These are phyloP conservation scores for Albatrellus ellisii DNA, from an alignment of 768 basidiomycete species.

Conservation along the genomic window DNA sequence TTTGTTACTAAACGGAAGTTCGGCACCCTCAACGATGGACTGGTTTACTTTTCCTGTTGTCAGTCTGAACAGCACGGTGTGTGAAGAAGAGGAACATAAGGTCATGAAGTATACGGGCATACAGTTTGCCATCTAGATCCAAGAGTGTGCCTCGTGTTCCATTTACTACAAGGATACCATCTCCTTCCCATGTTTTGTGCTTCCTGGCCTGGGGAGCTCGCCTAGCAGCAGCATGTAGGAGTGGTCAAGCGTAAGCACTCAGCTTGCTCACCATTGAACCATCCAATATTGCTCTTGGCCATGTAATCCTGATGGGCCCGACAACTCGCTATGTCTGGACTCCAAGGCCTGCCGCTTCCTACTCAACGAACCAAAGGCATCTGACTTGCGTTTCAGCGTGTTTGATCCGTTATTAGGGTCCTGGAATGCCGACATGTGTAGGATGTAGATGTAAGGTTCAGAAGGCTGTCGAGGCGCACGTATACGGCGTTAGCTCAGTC, in stretches of 20 bases:
- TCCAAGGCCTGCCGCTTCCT: constrained; percentile 16
- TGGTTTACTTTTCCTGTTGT: constrained; percentile 32
- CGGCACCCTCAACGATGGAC: constrained; percentile 24
- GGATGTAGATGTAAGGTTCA: not conserved
- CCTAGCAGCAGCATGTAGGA: constrained; percentile 28
- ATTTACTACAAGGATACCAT: constrained; percentile 47
- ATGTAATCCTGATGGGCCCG: constrained; percentile 3
- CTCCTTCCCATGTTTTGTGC: constrained; percentile 87
- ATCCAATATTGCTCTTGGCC: constrained; percentile 46
- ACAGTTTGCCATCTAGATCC: constrained; percentile 56
- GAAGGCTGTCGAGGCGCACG: not conserved
- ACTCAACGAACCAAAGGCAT: constrained; percentile 10
- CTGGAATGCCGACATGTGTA: constrained; percentile 10
- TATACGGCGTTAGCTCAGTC: not conserved
- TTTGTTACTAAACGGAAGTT: constrained; percentile 34
- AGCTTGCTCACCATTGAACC: constrained; percentile 51
- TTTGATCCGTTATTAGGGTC: constrained; percentile 1
- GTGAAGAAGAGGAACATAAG: not conserved
- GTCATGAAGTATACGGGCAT: constrained; percentile 15
- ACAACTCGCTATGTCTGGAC: constrained; percentile 4
- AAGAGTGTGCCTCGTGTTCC: constrained; percentile 33
- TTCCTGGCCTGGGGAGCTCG: constrained; percentile 62
- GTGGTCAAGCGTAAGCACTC: not conserved
- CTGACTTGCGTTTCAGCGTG: constrained; percentile 15
- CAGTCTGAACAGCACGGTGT: constrained; percentile 25